Base-by-base conservation (phyloP, 2,329 filamentous ascomycete genomes). In the Cadophora sp. region DNA sequence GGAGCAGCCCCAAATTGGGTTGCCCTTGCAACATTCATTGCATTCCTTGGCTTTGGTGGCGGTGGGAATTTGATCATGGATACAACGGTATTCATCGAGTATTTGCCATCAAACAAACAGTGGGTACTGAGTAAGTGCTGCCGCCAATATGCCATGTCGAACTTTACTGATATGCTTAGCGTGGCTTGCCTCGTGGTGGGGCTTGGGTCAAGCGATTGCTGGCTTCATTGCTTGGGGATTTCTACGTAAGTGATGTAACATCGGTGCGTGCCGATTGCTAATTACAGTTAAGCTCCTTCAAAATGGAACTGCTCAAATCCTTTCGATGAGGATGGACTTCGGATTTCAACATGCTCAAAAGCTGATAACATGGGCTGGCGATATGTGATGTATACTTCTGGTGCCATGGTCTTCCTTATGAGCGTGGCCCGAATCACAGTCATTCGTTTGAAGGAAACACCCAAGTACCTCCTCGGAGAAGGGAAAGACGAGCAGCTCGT, bases 1-100 rank as follows among this genome's bases (percentile, higher is more conserved):
- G 91, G 90, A 4, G 87, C 86, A 1, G 84, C 87, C 68, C 90
- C 91, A 1, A 91, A 84, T 70, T 94, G 89, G 89, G 79, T 85
- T 1, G 84, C 86, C 0, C 81, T 92, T 14, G 89, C 87, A 0
- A 77, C 90, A 26, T 91, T 92, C 74, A 84, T 90, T 34, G 85
- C 84, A 14, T 77, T 92, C 53, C 81, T 87, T 37, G 85, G 87
- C 2, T 92, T 92, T 71, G 90, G 89, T 1, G 86, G 82, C 0
- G 89, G 89, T 14, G 89, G 84, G 3, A 91, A 89, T 71, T 77
- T 91, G 24, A 85, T 91, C 53, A 71, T 79, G 62, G 79, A 77
- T 66, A 79, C 76, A 0, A 84, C 86, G 0, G 84, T 87, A 0
- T 88, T 88, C 69, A 76, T 88, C 37, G 65, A 69, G 24, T 88